phyloP scores from a whole-genome alignment of 345 rosid genomes.

The Kandelia obovata region DNA sequence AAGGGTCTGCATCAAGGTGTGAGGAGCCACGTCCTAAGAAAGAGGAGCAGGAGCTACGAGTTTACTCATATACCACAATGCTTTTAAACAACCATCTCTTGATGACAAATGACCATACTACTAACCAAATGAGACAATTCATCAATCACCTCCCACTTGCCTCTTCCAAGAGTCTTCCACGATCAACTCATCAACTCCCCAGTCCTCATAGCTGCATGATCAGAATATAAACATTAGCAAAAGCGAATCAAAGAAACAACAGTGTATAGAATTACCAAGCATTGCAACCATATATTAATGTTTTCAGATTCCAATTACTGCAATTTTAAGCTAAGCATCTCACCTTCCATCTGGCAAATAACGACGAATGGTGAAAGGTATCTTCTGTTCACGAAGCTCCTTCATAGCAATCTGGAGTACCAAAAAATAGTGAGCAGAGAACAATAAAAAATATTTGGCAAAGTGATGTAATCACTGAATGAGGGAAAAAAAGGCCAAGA shows the following conservation, averaged over 20 bases:
- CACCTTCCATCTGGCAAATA: conserved; percentile 87
- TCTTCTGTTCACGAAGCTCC: conserved; percentile 77
- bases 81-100: background rate
- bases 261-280: too few species aligned
- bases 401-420: conserved; percentile 73
- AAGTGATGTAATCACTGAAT: too few species aligned
- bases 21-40: background rate
- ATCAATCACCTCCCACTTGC: conserved; percentile 85
- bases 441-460: background rate
- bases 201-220: conserved; percentile 59
- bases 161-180: conserved; percentile 96
- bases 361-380: conserved; percentile 82
- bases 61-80: conserved; percentile 1
- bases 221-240: background rate
- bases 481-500: too few species aligned
- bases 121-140: background rate
- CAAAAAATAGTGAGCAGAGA: background rate
- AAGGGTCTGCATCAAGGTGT: background rate
- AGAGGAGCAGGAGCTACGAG: background rate
- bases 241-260: background rate
- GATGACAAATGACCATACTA: background rate
- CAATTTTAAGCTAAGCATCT: conserved; percentile 14
- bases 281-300: background rate
- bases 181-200: conserved; percentile 88
- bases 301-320: too few species aligned